Evolutionary conservation across 371 early-diverging fungal species (phyloP), one percentile per base, ranked within the genome.

Genomic region (Rhizomucor pusillus): DNA sequence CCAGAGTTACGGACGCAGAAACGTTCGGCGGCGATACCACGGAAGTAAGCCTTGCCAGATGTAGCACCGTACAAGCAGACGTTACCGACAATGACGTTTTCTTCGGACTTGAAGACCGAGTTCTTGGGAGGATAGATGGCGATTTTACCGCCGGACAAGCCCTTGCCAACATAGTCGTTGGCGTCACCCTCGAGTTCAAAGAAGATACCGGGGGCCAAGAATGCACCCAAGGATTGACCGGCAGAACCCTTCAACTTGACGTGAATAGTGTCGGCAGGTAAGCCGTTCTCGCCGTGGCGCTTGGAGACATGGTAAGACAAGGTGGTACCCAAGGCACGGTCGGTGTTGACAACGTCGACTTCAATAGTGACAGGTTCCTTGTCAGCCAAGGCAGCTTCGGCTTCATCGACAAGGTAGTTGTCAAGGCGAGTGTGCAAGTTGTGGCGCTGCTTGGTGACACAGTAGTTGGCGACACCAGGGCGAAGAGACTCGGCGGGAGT

Each of bases 91-190:
- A 97, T 91, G 43, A 96, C 80, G 75, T 95, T 98, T 24, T 90
- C 77, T 63, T 89, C 88, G 14, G 93, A 78, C 60, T 83, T 84
- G 80, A 94, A 96, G 34, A 62, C 60, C 5, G 86, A 78, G 50
- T 62, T 63, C 79, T 86, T 89, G 48, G 94, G 95, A 47, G 95
- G 95, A 67, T 87, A 95, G 49, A 96, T 84, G 18, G 91, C 84
- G 25, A 98, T 70, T 56, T 75, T 79, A 47, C 97, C 98, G 56
- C 97, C 97, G 19, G 93, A 93, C 35, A 98, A 81, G 55, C 98
- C 98, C 81, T 98, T 98, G 59, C 98, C 98, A 41, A 95, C 97
- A 62, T 97, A 98, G 75, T 97, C 98, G 79, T 98, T 98, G 18
- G 95, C 85, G 65, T 97, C 98, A 57, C 98, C 98, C 69, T 98